Base-by-base conservation (phyloP, 78 protist species). In the slime mould (Dictyostelium discoideum) region DNA sequence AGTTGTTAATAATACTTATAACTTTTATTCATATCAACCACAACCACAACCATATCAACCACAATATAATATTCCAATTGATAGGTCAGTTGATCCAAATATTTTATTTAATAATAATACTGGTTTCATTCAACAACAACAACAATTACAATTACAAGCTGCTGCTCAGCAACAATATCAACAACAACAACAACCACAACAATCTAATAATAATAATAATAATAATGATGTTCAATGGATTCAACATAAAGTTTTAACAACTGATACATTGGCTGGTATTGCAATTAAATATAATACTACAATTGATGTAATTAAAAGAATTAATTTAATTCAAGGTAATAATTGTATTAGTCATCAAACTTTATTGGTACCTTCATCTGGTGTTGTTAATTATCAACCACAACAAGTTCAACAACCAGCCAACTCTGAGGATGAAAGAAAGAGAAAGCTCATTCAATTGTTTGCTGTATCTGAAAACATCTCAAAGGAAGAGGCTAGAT, bases 191-290 rank as follows among this genome's bases (percentile, higher is more conserved):
- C 74, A 32, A 81, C 77, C 73, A 69, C 84, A 87, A 29, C 57
- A 26, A 42, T 32, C 37, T 32, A 32, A 32, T 32, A 32, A 32
- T 32, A 42, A 42, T n/a, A 4, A 2, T 3, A 40, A 40, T 40
- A 42, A 42, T 42, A 39, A 79, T 24, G 86, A 50, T 29, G 84
- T 90, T 14, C 87, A 90, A 90, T 90, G 95, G 95, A 82, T 90
- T 82, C 89, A 90, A 39, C 95, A 90, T 85, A 37, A 65, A 26
- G 95, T 90, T 22, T 54, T 57, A 14, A 50, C 84, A 26, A 54
- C 89, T 22, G 95, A 90, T 73, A 90, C 95, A 16, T 60, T 90
- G 11, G 95, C 95, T 48, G 95, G 95, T 72, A 24, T 90, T 44
- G 95, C 95, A 81, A 90, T 90, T 42, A 40, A 32, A 46, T 90